Evolutionary conservation across 2,329 filamentous ascomycete genomes (phyloP).

Genomic region (Graphiopsis chlorocephala): DNA sequence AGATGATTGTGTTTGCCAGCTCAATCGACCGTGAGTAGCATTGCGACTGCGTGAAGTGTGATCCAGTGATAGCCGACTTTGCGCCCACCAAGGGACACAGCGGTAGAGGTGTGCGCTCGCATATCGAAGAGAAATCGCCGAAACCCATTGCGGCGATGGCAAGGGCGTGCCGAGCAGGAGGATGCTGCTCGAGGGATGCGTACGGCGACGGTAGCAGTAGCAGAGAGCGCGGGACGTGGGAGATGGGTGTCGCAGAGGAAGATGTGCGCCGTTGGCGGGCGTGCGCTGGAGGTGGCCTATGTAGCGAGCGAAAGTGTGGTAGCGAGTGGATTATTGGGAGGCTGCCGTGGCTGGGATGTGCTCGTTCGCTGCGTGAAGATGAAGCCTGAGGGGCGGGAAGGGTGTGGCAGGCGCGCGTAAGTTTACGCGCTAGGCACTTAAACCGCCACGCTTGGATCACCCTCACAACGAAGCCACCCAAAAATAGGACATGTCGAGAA

Average conservation of each 20-base stretch:
- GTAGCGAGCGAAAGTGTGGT: slow-evolving; percentile 12
- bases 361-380: neutral
- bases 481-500: slow-evolving; percentile 1
- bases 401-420: slow-evolving; percentile 4
- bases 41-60: slow-evolving; percentile 72
- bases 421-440: neutral
- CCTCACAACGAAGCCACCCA: neutral
- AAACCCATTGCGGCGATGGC: slow-evolving; percentile 67
- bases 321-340: neutral
- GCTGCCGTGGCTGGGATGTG: slow-evolving; percentile 6
- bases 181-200: neutral
- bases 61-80: slow-evolving; percentile 63
- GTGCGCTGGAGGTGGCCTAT: slow-evolving; percentile 11
- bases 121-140: slow-evolving; percentile 85
- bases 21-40: slow-evolving; percentile 96
- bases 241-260: slow-evolving; percentile 11
- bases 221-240: neutral
- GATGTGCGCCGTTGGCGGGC: slow-evolving; percentile 6
- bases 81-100: slow-evolving; percentile 83
- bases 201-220: neutral
- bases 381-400: slow-evolving; percentile 3
- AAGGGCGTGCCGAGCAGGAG: neutral
- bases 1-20: slow-evolving; percentile 97
- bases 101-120: slow-evolving; percentile 78
- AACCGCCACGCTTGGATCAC: neutral